Evolutionary conservation across 2,329 filamentous ascomycete genomes (phyloP).

Genomic region (Scedosporium apiospermum): DNA sequence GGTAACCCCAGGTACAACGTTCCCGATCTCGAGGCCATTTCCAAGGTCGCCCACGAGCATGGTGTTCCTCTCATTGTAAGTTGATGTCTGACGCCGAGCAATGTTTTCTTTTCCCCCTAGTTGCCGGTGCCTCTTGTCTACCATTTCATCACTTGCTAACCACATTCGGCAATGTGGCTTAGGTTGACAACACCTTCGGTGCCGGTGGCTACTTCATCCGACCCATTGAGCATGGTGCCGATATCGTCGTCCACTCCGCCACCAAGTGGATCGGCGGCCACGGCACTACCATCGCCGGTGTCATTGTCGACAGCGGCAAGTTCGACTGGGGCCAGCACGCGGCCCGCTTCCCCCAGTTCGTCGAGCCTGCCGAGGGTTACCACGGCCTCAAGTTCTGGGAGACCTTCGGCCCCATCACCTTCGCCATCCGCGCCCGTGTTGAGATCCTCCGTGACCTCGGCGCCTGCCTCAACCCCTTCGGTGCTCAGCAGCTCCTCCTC

Average conservation of each 20-base stretch:
- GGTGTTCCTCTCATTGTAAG: constrained; percentile 56
- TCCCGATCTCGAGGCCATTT: constrained; percentile 81
- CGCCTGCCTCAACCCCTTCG: constrained; percentile 76
- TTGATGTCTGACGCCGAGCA: constrained; percentile 7
- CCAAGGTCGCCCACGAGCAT: constrained; percentile 62
- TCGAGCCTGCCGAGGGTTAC: constrained; percentile 80
- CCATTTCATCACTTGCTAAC: neutral
- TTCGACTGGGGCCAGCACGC: constrained; percentile 88
- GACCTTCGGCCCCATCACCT: constrained; percentile 74
- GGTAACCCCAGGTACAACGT: constrained; percentile 92
- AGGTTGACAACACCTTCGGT: constrained; percentile 93
- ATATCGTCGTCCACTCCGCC: constrained; percentile 89
- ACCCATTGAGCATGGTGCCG: constrained; percentile 82
- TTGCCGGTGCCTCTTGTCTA: too few species aligned
- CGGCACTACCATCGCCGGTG: constrained; percentile 81
- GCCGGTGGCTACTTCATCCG: constrained; percentile 82
- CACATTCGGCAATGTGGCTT: neutral
- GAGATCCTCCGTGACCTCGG: constrained; percentile 87
- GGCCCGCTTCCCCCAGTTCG: constrained; percentile 83
- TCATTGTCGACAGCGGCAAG: constrained; percentile 80
- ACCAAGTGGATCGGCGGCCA: constrained; percentile 98
- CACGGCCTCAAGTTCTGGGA: constrained; percentile 94
- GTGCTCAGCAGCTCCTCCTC: constrained; percentile 81
- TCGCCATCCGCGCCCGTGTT: constrained; percentile 76
- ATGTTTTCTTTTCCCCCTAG: too few species aligned